Percentiles rank a stretch among this genome's conserved stretches.
Evolutionary conservation across 2,329 filamentous ascomycete species (phyloP).

Genomic region (Neophaeococcomyces mojaviensis): DNA sequence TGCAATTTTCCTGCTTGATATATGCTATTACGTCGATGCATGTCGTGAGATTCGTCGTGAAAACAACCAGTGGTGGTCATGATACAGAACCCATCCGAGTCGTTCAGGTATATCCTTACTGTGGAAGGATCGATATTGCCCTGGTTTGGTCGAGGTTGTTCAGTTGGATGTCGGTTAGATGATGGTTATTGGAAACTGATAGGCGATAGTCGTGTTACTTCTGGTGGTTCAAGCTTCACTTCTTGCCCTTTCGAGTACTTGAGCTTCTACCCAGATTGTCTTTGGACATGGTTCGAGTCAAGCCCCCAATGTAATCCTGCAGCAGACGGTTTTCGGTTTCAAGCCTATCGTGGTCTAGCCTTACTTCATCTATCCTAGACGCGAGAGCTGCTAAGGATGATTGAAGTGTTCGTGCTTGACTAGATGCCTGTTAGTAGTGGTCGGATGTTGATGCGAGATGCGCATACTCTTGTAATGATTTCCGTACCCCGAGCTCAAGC

Average conservation of each 20-base stretch:
- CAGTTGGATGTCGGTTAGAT: too few relatives aligned
- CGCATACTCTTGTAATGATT: constrained; percentile 53
- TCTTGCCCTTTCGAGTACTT: constrained; percentile 19
- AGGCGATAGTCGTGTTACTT: too few relatives aligned
- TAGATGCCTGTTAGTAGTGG: constrained; percentile 32
- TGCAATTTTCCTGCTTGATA: neutral
- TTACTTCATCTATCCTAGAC: constrained; percentile 88
- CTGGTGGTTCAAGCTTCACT: constrained; percentile 10
- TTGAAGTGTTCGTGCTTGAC: constrained; percentile 82
- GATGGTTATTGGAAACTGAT: too few relatives aligned
- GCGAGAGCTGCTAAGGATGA: constrained; percentile 83
- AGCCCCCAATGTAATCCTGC: constrained; percentile 93
- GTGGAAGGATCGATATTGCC: too few relatives aligned
- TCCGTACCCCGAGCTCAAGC: constrained; percentile 72
- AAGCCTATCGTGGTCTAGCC: constrained; percentile 90
- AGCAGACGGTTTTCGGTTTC: constrained; percentile 96
- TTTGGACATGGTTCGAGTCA: constrained; percentile 65
- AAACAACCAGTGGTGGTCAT: neutral
- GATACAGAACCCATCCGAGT: too few relatives aligned
- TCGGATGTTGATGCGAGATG: neutral
- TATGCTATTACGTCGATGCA: too few relatives aligned
- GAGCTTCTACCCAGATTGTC: constrained; percentile 30
- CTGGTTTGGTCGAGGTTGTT: too few relatives aligned
- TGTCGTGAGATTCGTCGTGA: neutral
- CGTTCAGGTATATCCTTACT: too few relatives aligned